phyloP scores from a whole-genome alignment of 441 rosid species.

The Aquilaria agallochum region DNA sequence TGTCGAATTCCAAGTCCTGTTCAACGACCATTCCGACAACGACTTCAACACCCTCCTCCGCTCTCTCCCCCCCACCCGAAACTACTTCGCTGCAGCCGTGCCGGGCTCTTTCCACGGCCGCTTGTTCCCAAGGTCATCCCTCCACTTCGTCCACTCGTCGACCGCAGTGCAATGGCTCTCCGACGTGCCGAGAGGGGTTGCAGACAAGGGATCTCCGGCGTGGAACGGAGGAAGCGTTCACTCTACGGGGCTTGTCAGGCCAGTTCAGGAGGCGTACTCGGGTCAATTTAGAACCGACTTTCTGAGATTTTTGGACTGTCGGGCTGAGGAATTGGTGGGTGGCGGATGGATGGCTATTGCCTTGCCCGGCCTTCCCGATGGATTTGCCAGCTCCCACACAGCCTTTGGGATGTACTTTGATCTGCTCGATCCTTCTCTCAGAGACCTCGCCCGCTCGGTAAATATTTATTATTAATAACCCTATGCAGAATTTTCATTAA shows the following conservation, averaged over 20 bases:
- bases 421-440: constrained; percentile 16
- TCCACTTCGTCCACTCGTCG: constrained; percentile 30
- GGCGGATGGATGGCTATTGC: constrained; percentile 32
- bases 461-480: background rate
- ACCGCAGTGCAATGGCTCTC: constrained; percentile 37
- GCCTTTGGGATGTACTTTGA: background rate
- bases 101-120: constrained; percentile 36
- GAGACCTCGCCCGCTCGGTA: constrained; percentile 31
- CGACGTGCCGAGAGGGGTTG: constrained; percentile 24
- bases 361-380: constrained; percentile 24
- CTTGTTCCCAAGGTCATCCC: constrained; percentile 29
- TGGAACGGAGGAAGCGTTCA: constrained; percentile 30
- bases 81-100: constrained; percentile 26
- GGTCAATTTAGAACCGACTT: constrained; percentile 27
- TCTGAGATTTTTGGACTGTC: constrained; percentile 23
- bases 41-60: constrained; percentile 35
- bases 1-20: constrained; percentile 26
- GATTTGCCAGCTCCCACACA: constrained; percentile 15
- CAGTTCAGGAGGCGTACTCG: constrained; percentile 25
- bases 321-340: constrained; percentile 28
- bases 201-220: constrained; percentile 14
- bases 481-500: background rate
- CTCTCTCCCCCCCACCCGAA: constrained; percentile 21
- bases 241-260: constrained; percentile 22
- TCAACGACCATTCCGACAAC: constrained; percentile 21